These are phyloP conservation scores for Endoconidiophora laricicola DNA, from an alignment of 2,329 filamentous ascomycete genomes.

Conservation along the genomic window DNA sequence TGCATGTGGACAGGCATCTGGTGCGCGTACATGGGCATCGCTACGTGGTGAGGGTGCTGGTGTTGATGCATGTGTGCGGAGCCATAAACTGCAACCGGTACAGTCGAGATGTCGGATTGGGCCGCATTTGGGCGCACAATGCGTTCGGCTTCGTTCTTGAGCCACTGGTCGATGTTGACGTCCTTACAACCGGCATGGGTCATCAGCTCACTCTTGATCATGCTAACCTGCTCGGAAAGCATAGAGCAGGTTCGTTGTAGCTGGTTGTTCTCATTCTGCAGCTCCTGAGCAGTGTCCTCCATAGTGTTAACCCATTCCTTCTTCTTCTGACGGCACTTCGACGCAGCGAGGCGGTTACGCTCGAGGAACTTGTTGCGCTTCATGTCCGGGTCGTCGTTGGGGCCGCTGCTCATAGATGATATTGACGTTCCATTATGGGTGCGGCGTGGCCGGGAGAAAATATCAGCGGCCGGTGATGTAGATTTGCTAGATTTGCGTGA, in stretches of 20 bases:
- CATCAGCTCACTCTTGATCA: conserved; percentile 36
- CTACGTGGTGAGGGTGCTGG: not conserved
- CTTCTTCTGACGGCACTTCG: conserved; percentile 56
- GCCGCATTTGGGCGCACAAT: conserved; percentile 23
- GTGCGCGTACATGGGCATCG: not conserved
- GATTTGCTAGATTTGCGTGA: too few species aligned
- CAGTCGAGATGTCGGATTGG: not conserved
- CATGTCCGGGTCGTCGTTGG: not conserved
- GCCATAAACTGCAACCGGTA: not conserved
- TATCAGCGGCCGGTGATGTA: too few species aligned
- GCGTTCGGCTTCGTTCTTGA: conserved; percentile 33
- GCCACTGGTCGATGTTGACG: conserved; percentile 35
- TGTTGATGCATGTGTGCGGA: not conserved
- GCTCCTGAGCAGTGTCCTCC: conserved; percentile 26
- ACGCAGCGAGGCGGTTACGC: conserved; percentile 55
- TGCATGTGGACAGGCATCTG: conserved; percentile 5
- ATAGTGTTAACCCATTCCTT: conserved; percentile 36
- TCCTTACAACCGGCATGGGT: conserved; percentile 35
- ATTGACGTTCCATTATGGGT: not conserved
- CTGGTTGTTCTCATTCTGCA: conserved; percentile 28
- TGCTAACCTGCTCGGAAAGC: conserved; percentile 28
- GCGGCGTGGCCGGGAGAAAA: too few species aligned
- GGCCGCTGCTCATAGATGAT: not conserved
- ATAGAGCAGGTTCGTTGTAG: conserved; percentile 28
- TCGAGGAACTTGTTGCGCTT: conserved; percentile 37